phyloP scores from a whole-genome alignment of 108 stramenopile genomes.

The Epipyxis sp. region DNA sequence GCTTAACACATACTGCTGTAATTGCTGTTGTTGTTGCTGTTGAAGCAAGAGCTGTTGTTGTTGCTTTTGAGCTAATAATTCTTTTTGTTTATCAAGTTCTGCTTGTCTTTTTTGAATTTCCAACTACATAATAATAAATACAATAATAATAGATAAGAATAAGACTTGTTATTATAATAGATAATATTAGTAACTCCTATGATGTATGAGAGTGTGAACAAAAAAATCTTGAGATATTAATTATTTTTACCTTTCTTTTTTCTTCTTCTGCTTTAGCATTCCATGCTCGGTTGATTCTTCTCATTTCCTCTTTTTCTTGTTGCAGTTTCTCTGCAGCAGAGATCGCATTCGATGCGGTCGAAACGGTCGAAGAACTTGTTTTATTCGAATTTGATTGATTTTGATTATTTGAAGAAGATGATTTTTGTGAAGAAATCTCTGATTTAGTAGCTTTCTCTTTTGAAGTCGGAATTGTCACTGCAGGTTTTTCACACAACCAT shows the following conservation, averaged over 20 bases:
- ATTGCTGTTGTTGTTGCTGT: constrained; percentile 6
- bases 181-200: too few species aligned
- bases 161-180: too few species aligned
- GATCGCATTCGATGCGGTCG: background rate
- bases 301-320: constrained; percentile 10
- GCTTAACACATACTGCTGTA: too few species aligned
- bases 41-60: constrained; percentile 6
- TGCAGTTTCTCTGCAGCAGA: background rate
- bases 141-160: too few species aligned
- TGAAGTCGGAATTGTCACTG: background rate
- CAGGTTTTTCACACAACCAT: constrained; percentile 24
- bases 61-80: constrained; percentile 4
- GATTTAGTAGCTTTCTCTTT: background rate
- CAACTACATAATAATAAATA: too few species aligned
- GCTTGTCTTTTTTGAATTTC: too few species aligned
- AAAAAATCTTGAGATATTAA: too few species aligned
- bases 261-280: constrained; percentile 13
- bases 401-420: background rate
- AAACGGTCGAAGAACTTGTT: background rate
- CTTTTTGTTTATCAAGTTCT: too few species aligned
- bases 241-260: constrained; percentile 1
- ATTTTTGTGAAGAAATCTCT: background rate
- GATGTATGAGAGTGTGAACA: too few species aligned
- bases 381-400: background rate
- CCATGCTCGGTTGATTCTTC: constrained; percentile 13